Percentiles rank a stretch among this genome's conserved stretches.
Conservation (phyloP, 2,329 filamentous ascomycete species). For the Ophiostoma ulmi region DNA sequence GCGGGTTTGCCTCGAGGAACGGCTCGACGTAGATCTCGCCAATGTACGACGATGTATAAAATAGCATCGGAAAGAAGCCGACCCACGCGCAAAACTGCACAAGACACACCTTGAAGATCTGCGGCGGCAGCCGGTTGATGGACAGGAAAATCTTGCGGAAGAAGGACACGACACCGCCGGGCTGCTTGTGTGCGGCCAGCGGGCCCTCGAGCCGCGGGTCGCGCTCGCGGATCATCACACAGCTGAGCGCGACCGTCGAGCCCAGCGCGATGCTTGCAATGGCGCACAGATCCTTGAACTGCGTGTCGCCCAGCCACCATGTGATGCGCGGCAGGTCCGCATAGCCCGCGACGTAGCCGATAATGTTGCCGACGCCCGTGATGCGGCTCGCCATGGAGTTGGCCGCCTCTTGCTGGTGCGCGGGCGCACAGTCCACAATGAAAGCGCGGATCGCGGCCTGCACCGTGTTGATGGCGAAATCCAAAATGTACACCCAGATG, state of each 20-base stretch:
- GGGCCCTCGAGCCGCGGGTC: conserved; percentile 71
- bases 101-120: conserved; percentile 74
- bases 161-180: conserved; percentile 63
- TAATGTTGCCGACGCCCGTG: conserved; percentile 81
- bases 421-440: conserved; percentile 86
- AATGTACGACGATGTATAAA: conserved; percentile 92
- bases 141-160: conserved; percentile 73
- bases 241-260: conserved; percentile 66
- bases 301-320: conserved; percentile 76
- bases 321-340: conserved; percentile 66
- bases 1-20: conserved; percentile 67
- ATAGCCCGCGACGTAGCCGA: conserved; percentile 85
- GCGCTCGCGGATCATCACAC: conserved; percentile 65
- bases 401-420: conserved; percentile 87
- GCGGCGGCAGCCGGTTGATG: conserved; percentile 71
- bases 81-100: conserved; percentile 88
- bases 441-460: conserved; percentile 89
- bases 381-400: conserved; percentile 92
- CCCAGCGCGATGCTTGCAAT: conserved; percentile 72
- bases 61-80: conserved; percentile 91
- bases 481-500: conserved; percentile 79
- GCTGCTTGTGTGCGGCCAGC: conserved; percentile 49
- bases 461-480: conserved; percentile 94
- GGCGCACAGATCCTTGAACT: conserved; percentile 88
- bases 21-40: conserved; percentile 89